Evolutionary conservation across 2,329 filamentous ascomycete genomes (phyloP).

Genomic region (Fusarium camptoceras): DNA sequence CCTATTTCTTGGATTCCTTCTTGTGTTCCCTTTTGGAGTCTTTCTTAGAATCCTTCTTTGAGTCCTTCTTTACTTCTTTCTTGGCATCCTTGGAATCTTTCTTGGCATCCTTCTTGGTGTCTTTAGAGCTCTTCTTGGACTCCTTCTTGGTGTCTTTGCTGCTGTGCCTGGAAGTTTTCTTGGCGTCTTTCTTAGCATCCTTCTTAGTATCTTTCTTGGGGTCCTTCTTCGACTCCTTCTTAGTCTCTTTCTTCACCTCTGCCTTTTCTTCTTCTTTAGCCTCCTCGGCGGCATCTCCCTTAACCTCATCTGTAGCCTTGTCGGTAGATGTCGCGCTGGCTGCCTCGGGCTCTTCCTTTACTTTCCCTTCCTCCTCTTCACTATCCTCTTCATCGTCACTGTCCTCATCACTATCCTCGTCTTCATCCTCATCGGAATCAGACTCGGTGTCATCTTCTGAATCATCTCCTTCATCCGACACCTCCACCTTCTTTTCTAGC

Average conservation of each 20-base stretch:
- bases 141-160: constrained; percentile 12
- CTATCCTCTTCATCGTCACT: constrained; percentile 40
- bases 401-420: constrained; percentile 29
- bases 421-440: constrained; percentile 31
- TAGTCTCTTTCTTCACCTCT: background rate
- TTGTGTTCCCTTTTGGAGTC: constrained; percentile 1
- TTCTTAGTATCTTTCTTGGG: background rate
- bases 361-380: constrained; percentile 36
- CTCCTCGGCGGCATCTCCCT: constrained; percentile 4
- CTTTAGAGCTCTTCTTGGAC: constrained; percentile 4
- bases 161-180: background rate
- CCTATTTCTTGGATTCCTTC: constrained; percentile 23
- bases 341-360: constrained; percentile 27
- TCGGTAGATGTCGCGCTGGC: constrained; percentile 10
- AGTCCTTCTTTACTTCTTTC: background rate
- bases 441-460: constrained; percentile 21
- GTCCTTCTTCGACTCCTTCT: constrained; percentile 6
- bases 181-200: background rate
- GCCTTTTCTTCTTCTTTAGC: background rate
- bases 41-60: background rate
- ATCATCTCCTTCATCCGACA: constrained; percentile 43
- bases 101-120: background rate
- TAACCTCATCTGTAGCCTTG: constrained; percentile 25
- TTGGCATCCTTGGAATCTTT: background rate
- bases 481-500: constrained; percentile 50